A percentile compares a stretch with the other conserved stretches of the same genome.
These are phyloP conservation scores for Suillus paluster DNA, from an alignment of 768 basidiomycete genomes.

Conservation along the genomic window DNA sequence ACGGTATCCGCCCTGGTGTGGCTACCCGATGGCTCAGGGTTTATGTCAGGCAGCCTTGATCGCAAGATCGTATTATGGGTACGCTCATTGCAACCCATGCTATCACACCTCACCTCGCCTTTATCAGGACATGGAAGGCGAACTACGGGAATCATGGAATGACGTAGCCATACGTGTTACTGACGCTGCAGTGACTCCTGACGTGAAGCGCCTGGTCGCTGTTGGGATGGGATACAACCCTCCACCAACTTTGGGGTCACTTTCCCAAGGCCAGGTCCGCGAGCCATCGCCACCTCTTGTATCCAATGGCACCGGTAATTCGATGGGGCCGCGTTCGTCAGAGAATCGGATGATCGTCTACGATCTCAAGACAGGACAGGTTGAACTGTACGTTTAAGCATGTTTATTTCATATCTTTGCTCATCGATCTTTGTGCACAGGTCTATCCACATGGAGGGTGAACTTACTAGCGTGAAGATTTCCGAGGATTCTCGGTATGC, in stretches of 20 bases:
- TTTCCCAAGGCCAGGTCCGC: conserved; percentile 35
- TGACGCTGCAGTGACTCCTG: conserved; percentile 86
- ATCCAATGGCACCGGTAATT: conserved; percentile 37
- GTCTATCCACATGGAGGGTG: conserved; percentile 70
- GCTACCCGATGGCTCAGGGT: conserved; percentile 88
- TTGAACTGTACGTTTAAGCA: conserved; percentile 60
- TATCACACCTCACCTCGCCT: conserved; percentile 18
- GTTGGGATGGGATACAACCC: conserved; percentile 66
- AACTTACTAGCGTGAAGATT: conserved; percentile 86
- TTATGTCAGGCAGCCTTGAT: conserved; percentile 89
- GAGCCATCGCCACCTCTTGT: conserved; percentile 39
- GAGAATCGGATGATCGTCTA: conserved; percentile 78
- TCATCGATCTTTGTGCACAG: conserved; percentile 39
- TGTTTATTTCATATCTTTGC: conserved; percentile 16
- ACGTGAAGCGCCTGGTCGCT: conserved; percentile 82
- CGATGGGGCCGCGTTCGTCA: conserved; percentile 38
- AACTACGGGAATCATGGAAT: conserved; percentile 70
- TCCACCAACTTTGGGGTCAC: conserved; percentile 18
- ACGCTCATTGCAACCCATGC: conserved; percentile 27
- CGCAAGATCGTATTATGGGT: conserved; percentile 86
- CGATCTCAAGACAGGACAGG: conserved; percentile 68
- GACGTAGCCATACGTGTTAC: conserved; percentile 78
- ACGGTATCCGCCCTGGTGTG: conserved; percentile 86
- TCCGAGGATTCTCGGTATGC: conserved; percentile 87
- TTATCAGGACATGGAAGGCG: conserved; percentile 74